phyloP scores from a whole-genome alignment of 139 green algal species.

The Coelastrella sp. region DNA sequence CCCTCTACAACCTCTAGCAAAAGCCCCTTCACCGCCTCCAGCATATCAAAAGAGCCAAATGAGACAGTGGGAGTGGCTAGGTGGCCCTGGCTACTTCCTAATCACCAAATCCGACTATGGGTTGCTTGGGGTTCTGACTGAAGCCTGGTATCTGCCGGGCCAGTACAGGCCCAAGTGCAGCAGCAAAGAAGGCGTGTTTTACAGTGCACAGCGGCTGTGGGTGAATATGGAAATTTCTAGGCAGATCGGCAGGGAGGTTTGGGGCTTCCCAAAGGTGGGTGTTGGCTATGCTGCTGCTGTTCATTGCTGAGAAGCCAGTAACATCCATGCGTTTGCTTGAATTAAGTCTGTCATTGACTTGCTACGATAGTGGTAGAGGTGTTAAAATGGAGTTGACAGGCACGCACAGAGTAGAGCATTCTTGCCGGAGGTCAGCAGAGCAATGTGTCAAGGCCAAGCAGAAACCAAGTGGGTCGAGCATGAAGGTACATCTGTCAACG shows the following conservation, averaged over 20 bases:
- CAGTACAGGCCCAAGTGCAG: neutral
- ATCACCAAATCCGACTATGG: neutral
- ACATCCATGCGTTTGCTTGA: too few relatives aligned
- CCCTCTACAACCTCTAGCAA: neutral
- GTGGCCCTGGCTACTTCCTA: neutral
- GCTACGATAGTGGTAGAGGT: too few relatives aligned
- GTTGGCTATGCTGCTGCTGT: too few relatives aligned
- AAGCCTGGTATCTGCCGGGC: neutral
- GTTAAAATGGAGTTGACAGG: too few relatives aligned
- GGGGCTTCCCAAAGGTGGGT: neutral
- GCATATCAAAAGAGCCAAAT: neutral
- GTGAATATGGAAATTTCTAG: constrained; percentile 18
- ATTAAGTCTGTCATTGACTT: too few relatives aligned
- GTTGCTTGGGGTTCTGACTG: neutral
- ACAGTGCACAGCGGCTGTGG: constrained; percentile 2
- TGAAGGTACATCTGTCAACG: too few relatives aligned
- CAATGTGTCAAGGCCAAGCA: too few relatives aligned
- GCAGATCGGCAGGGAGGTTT: neutral
- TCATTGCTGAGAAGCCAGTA: too few relatives aligned
- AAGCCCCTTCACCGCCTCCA: neutral
- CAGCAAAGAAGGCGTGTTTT: neutral
- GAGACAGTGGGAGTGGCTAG: neutral
- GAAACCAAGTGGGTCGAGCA: too few relatives aligned
- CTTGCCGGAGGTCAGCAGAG: too few relatives aligned
- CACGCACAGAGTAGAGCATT: too few relatives aligned